phyloP scores from a whole-genome alignment of 2,329 filamentous ascomycete genomes.

The Allantophomopsis lycopodina region DNA sequence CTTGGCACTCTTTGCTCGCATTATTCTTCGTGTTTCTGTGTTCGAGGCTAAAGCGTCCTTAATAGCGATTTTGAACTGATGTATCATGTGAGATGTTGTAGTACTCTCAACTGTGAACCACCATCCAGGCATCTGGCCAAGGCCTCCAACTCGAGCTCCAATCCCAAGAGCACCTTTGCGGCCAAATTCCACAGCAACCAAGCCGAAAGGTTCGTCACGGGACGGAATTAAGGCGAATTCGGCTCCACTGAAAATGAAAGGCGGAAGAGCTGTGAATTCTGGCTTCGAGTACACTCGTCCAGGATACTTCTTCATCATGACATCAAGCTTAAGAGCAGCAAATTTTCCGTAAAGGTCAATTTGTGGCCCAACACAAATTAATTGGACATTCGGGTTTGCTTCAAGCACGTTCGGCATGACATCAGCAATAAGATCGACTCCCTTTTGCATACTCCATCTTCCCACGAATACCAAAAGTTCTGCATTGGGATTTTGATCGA shows the following conservation, averaged over 20 bases:
- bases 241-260: slow-evolving; percentile 51
- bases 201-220: slow-evolving; percentile 52
- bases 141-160: slow-evolving; percentile 48
- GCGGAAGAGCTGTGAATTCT: slow-evolving; percentile 48
- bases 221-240: slow-evolving; percentile 55
- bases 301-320: slow-evolving; percentile 50
- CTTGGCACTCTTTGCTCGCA: slow-evolving; percentile 50
- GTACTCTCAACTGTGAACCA: slow-evolving; percentile 58
- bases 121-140: slow-evolving; percentile 57
- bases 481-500: slow-evolving; percentile 43
- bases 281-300: slow-evolving; percentile 50
- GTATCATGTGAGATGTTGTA: slow-evolving; percentile 45
- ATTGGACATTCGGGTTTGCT: slow-evolving; percentile 40
- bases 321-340: slow-evolving; percentile 46
- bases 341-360: slow-evolving; percentile 57
- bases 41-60: slow-evolving; percentile 44
- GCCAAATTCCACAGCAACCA: slow-evolving; percentile 55
- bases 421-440: slow-evolving; percentile 52
- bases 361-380: slow-evolving; percentile 49
- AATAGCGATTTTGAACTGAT: slow-evolving; percentile 52
- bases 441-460: slow-evolving; percentile 55
- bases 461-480: slow-evolving; percentile 56
- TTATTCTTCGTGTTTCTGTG: slow-evolving; percentile 38
- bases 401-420: slow-evolving; percentile 51
- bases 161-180: slow-evolving; percentile 55